Conservation (phyloP, 148 eudicot species). For the Cornus controversa region DNA sequence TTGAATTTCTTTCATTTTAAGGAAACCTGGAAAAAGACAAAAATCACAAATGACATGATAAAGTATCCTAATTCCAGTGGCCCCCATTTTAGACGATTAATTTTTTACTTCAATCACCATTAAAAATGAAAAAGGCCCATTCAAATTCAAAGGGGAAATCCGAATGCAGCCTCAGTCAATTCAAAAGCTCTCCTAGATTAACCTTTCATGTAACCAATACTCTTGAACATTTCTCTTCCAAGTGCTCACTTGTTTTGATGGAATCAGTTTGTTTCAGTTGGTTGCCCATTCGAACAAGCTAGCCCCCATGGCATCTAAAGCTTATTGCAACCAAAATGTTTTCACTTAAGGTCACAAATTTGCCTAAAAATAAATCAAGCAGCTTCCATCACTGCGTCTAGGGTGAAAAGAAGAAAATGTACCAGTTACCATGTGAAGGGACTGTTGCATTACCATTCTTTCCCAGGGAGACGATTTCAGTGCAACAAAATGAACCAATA, state of each 20-base stretch:
- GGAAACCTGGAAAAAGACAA: too few relatives aligned
- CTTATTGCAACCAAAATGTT: not conserved
- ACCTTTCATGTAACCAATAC: too few relatives aligned
- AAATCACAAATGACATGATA: not conserved
- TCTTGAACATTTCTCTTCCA: not conserved
- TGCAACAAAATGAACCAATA: not conserved
- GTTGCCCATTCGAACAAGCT: not conserved
- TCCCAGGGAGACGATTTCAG: not conserved
- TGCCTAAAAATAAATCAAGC: too few relatives aligned
- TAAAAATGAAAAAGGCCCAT: not conserved
- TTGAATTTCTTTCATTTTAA: too few relatives aligned
- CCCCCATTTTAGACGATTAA: not conserved
- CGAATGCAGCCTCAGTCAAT: not conserved
- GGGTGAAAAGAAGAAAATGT: not conserved
- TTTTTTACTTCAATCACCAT: not conserved
- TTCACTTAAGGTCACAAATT: too few relatives aligned
- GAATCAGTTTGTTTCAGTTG: not conserved
- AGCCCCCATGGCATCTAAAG: not conserved
- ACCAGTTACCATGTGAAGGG: not conserved
- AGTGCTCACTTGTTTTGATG: not conserved
- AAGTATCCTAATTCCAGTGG: not conserved
- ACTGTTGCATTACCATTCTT: not conserved
- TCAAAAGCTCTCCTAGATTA: not conserved
- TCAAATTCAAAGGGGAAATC: not conserved
- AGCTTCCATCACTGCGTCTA: not conserved